Conservation (phyloP, 371 early-diverging fungal genomes). For the Coemansia sp. region DNA sequence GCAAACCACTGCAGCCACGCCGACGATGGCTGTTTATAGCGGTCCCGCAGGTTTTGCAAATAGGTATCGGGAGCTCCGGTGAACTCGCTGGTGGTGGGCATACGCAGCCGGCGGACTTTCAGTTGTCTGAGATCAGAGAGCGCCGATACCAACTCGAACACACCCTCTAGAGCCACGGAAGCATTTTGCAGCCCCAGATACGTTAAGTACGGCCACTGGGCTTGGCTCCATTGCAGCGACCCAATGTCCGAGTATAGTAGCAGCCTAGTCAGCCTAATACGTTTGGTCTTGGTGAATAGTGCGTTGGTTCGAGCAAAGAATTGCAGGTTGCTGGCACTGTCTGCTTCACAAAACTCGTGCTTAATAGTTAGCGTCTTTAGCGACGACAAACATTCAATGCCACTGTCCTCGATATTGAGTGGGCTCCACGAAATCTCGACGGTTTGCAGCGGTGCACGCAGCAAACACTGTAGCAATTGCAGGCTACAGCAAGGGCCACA, state of each 20-base stretch:
- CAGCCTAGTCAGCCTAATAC: background rate
- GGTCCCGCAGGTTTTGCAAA: background rate
- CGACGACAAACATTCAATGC: background rate
- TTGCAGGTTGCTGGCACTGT: background rate
- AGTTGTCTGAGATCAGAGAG: background rate
- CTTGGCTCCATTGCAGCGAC: background rate
- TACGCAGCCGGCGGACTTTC: background rate
- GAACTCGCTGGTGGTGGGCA: background rate
- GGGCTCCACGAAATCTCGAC: slow-evolving; percentile 1
- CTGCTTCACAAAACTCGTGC: background rate
- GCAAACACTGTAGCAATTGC: background rate
- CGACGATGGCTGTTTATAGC: background rate
- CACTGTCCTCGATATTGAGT: background rate
- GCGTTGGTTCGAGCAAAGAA: background rate
- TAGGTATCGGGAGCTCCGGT: background rate
- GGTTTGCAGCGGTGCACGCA: background rate
- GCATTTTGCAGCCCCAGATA: background rate
- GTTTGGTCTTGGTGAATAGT: background rate
- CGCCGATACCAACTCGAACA: background rate
- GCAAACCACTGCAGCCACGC: background rate
- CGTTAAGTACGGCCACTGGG: background rate
- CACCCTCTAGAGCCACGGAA: background rate
- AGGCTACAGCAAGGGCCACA: background rate
- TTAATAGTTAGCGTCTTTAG: background rate
- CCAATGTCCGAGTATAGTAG: background rate